A percentile compares a stretch with the other conserved stretches of the same genome.
phyloP scores from a whole-genome alignment of 164 flowering plant genomes.

The Umbilicus rupestris region DNA sequence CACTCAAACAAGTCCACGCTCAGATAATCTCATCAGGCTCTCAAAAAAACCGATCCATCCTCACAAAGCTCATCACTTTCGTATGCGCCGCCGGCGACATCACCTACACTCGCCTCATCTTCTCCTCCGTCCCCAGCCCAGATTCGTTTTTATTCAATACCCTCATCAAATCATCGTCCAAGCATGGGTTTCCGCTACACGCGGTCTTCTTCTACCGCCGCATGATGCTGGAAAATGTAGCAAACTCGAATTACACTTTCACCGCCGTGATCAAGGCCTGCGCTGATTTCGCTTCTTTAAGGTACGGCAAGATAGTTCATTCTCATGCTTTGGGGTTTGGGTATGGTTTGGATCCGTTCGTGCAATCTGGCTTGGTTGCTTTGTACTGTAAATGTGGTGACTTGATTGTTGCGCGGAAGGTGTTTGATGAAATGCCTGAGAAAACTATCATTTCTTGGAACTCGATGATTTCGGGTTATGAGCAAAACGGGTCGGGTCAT shows the following conservation, averaged over 20 bases:
- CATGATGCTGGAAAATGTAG: slow-evolving; percentile 25
- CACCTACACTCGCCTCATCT: slow-evolving; percentile 39
- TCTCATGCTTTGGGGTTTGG: slow-evolving; percentile 41
- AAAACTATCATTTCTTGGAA: slow-evolving; percentile 58
- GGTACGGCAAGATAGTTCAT: slow-evolving; percentile 36
- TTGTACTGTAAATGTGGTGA: slow-evolving; percentile 45
- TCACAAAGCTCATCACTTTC: slow-evolving; percentile 55
- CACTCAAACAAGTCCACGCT: slow-evolving; percentile 2
- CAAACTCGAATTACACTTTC: slow-evolving; percentile 43
- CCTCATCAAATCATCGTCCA: slow-evolving; percentile 38
- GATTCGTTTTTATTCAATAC: slow-evolving; percentile 61
- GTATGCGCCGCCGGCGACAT: slow-evolving; percentile 47
- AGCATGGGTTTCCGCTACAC: slow-evolving; percentile 26
- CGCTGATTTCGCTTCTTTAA: slow-evolving; percentile 27
- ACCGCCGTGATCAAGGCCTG: slow-evolving; percentile 52
- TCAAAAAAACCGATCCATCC: slow-evolving; percentile 33
- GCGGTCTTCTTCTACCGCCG: slow-evolving; percentile 38
- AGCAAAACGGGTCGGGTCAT: slow-evolving; percentile 51
- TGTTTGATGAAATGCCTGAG: slow-evolving; percentile 63
- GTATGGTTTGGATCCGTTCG: slow-evolving; percentile 40
- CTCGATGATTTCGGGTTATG: slow-evolving; percentile 64
- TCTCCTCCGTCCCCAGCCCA: slow-evolving; percentile 36
- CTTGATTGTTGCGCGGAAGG: slow-evolving; percentile 35
- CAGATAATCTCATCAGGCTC: not conserved
- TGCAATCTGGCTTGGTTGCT: slow-evolving; percentile 45